Percentiles rank a stretch among this genome's conserved stretches.
Conservation (phyloP, 768 basidiomycete genomes). For the Hygrophoropsis aurantiaca region DNA sequence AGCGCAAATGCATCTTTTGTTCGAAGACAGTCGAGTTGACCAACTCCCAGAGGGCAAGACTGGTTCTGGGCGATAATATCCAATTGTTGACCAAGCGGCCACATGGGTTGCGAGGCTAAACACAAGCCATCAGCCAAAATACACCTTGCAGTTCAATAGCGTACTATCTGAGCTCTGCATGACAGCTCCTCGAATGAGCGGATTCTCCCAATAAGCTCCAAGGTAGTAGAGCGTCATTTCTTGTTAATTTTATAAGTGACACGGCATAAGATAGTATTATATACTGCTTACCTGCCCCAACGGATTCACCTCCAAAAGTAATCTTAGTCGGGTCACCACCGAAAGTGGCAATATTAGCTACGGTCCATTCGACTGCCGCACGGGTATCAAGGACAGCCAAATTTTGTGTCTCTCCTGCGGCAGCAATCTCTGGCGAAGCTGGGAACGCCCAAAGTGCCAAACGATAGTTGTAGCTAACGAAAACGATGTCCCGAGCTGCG, state of each 20-base stretch:
- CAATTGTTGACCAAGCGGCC: constrained; percentile 17
- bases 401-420: constrained; percentile 25
- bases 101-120: constrained; percentile 23
- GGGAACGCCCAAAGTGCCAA: constrained; percentile 21
- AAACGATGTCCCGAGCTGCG: constrained; percentile 20
- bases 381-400: constrained; percentile 29
- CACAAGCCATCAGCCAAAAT: not conserved
- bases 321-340: constrained; percentile 29
- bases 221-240: constrained; percentile 22
- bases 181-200: constrained; percentile 18
- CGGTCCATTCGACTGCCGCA: constrained; percentile 30
- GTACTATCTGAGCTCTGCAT: constrained; percentile 26
- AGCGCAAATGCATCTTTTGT: constrained; percentile 14
- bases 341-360: constrained; percentile 23
- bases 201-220: constrained; percentile 14
- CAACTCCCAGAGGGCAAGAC: constrained; percentile 17
- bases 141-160: not conserved
- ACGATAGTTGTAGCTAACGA: constrained; percentile 25
- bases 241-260: not conserved
- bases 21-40: constrained; percentile 20
- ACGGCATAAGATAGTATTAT: not conserved
- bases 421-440: constrained; percentile 19
- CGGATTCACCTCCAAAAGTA: constrained; percentile 24
- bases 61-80: constrained; percentile 13
- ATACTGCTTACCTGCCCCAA: constrained; percentile 13